These are phyloP conservation scores for Podila epigama DNA, from an alignment of 192 early-diverging fungal species.

Conservation along the genomic window DNA sequence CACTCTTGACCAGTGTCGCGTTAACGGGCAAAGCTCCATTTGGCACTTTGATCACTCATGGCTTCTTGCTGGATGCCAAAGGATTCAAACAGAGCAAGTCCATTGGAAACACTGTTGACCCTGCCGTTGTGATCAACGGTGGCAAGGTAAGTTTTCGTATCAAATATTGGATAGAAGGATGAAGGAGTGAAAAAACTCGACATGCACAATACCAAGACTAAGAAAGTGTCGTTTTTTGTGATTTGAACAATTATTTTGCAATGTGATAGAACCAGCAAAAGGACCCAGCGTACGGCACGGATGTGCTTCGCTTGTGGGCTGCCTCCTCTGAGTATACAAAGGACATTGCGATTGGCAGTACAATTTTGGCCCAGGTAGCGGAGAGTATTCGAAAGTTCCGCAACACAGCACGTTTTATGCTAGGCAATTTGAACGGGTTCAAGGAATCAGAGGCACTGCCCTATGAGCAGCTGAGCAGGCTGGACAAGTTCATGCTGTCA, in stretches of 20 bases:
- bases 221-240: too few relatives aligned
- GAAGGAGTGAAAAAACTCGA: neutral
- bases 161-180: neutral
- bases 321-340: conserved; percentile 78
- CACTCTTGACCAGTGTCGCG: conserved; percentile 75
- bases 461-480: conserved; percentile 58
- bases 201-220: too few relatives aligned
- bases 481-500: conserved; percentile 70
- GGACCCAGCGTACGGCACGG: conserved; percentile 77
- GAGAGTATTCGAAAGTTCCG: conserved; percentile 80
- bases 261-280: conserved; percentile 70
- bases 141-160: conserved; percentile 62
- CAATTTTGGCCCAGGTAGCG: conserved; percentile 64
- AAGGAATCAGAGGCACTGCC: conserved; percentile 46
- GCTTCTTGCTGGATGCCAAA: conserved; percentile 81
- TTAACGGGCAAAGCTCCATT: conserved; percentile 73
- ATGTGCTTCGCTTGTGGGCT: conserved; percentile 77
- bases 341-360: conserved; percentile 75
- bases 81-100: conserved; percentile 89
- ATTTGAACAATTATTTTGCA: neutral
- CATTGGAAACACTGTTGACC: conserved; percentile 78
- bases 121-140: conserved; percentile 68
- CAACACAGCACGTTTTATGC: conserved; percentile 77
- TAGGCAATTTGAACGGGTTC: conserved; percentile 76
- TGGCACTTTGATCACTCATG: conserved; percentile 76